Conservation (phyloP, 345 rosid genomes). For the Passiflora organensis region DNA sequence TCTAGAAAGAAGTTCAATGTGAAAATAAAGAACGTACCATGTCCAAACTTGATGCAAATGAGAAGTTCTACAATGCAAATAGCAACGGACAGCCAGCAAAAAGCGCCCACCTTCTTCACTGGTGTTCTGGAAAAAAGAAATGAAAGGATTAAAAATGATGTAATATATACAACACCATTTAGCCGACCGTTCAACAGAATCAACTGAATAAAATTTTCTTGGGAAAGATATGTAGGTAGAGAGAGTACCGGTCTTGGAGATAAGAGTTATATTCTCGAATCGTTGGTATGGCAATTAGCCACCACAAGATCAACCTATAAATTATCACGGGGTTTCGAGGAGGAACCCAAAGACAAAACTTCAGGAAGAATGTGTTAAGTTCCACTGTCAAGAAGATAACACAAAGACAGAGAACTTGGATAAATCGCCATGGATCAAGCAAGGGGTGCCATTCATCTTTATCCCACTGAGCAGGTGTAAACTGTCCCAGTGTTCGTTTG, state of each 20-base stretch:
- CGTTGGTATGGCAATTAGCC: constrained; percentile 96
- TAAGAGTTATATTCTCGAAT: constrained; percentile 94
- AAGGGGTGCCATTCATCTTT: constrained; percentile 98
- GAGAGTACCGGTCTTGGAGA: constrained; percentile 76
- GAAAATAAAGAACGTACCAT: constrained; percentile 41
- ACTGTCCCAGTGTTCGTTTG: constrained; percentile 81
- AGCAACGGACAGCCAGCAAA: constrained; percentile 95
- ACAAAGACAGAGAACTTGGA: constrained; percentile 90
- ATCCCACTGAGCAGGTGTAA: constrained; percentile 99
- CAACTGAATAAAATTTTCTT: background rate
- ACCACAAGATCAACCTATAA: constrained; percentile 91
- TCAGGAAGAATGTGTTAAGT: constrained; percentile 94
- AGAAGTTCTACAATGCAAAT: constrained; percentile 95
- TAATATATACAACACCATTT: too few species aligned
- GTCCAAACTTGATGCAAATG: constrained; percentile 95
- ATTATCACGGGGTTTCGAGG: constrained; percentile 86
- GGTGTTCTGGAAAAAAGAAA: constrained; percentile 44
- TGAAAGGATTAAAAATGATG: too few species aligned
- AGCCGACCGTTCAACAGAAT: background rate
- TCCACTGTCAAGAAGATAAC: constrained; percentile 81
- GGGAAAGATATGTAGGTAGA: background rate
- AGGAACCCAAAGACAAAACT: constrained; percentile 96
- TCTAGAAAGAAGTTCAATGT: background rate
- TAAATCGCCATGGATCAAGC: constrained; percentile 95
- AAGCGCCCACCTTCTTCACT: constrained; percentile 94